These are phyloP conservation scores for Chlorella vulgaris DNA, from an alignment of 139 green algal genomes.

Conservation along the genomic window DNA sequence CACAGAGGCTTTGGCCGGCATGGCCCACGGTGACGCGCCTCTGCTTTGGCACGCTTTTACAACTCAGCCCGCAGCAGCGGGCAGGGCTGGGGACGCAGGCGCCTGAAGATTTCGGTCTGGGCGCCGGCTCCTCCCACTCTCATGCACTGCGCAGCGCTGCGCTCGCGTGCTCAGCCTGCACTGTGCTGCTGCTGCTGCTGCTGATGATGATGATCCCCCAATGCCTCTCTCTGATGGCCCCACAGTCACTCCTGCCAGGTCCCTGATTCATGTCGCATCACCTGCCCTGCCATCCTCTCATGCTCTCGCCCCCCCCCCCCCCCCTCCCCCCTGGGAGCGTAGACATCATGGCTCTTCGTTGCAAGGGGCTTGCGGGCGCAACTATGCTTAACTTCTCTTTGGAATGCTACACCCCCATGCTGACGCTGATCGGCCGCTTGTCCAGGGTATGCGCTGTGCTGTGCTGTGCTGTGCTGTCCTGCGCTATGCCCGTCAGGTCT, in stretches of 20 bases:
- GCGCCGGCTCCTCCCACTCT: too few relatives aligned
- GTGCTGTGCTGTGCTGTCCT: not conserved
- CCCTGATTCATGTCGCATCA: not conserved
- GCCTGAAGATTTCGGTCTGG: too few relatives aligned
- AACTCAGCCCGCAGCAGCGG: too few relatives aligned
- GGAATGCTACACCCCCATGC: constrained; percentile 16
- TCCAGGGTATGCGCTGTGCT: not conserved
- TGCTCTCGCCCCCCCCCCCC: not conserved
- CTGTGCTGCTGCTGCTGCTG: too few relatives aligned
- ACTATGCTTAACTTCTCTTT: constrained; percentile 40
- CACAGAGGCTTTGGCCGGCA: constrained; percentile 36
- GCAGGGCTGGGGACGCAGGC: too few relatives aligned
- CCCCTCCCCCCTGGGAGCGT: too few relatives aligned
- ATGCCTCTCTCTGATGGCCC: too few relatives aligned
- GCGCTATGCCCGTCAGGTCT: not conserved
- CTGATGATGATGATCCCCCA: too few relatives aligned
- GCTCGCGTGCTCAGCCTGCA: too few relatives aligned
- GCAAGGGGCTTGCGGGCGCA: constrained; percentile 16
- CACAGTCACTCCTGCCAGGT: too few relatives aligned
- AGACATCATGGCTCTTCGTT: constrained; percentile 51
- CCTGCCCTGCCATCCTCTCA: too few relatives aligned
- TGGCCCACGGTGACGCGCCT: constrained; percentile 36
- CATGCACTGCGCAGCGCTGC: too few relatives aligned
- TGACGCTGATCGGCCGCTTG: constrained; percentile 10
- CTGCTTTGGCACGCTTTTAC: not conserved